phyloP scores from a whole-genome alignment of 2,329 filamentous ascomycete species.

The Torrubiella hemipterigena region DNA sequence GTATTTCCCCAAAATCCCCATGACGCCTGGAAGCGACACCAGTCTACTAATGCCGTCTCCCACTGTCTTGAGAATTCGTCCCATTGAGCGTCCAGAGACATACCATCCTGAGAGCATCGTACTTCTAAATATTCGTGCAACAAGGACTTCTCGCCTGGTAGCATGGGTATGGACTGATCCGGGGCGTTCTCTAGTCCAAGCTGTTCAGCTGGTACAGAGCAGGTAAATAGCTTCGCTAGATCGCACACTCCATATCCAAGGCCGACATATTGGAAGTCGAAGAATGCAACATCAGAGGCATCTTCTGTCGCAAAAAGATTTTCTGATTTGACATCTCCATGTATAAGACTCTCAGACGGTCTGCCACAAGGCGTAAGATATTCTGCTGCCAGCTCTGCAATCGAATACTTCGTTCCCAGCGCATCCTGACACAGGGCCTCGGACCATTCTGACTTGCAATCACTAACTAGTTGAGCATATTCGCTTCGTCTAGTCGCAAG shows the following conservation, averaged over 20 bases:
- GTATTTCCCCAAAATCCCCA: constrained; percentile 53
- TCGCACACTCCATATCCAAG: constrained; percentile 54
- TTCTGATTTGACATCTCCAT: constrained; percentile 59
- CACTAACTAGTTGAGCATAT: constrained; percentile 32
- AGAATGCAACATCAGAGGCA: constrained; percentile 46
- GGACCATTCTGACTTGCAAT: constrained; percentile 43
- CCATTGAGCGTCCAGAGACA: constrained; percentile 21
- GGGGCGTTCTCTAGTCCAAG: constrained; percentile 21
- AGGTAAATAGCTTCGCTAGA: constrained; percentile 55
- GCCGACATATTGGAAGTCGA: constrained; percentile 59
- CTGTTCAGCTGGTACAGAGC: constrained; percentile 46
- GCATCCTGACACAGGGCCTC: constrained; percentile 27
- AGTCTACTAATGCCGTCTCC: constrained; percentile 57
- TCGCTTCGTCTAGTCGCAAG: constrained; percentile 50
- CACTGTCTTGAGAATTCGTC: constrained; percentile 44
- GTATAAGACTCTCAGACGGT: constrained; percentile 43
- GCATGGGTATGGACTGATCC: constrained; percentile 23
- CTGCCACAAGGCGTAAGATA: constrained; percentile 34
- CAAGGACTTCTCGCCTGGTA: constrained; percentile 34
- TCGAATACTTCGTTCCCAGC: constrained; percentile 16
- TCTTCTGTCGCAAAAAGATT: constrained; percentile 46
- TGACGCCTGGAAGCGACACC: constrained; percentile 49
- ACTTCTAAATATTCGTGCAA: constrained; percentile 34
- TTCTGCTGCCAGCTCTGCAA: constrained; percentile 40
- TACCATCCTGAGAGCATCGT: constrained; percentile 12